phyloP scores from a whole-genome alignment of 1,284 basidiomycete genomes.

The Sphagnurus paluster region DNA sequence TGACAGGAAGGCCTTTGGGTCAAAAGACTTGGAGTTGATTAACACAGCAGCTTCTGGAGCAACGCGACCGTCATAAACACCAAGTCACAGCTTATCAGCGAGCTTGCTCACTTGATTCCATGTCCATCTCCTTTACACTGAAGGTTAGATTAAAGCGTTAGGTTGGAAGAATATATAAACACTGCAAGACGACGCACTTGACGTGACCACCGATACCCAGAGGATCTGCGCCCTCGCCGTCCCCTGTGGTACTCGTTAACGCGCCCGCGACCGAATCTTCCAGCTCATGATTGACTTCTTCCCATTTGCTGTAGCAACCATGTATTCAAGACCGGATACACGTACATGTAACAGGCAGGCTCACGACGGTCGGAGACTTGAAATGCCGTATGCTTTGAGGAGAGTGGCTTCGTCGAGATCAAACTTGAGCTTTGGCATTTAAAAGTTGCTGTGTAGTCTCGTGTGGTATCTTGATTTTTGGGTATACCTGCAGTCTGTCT shows the following conservation, averaged over 20 bases:
- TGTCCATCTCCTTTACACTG: constrained; percentile 68
- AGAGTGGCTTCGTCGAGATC: constrained; percentile 72
- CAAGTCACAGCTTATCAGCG: constrained; percentile 1
- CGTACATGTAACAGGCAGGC: constrained; percentile 14
- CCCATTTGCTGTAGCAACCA: constrained; percentile 57
- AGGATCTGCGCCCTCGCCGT: constrained; percentile 64
- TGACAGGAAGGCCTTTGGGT: constrained; percentile 92
- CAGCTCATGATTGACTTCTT: constrained; percentile 76
- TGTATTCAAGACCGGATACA: not conserved
- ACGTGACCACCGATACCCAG: constrained; percentile 61
- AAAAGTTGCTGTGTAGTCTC: not conserved
- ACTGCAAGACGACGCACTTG: constrained; percentile 49
- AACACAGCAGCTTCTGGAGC: constrained; percentile 77
- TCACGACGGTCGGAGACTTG: constrained; percentile 68
- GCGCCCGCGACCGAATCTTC: constrained; percentile 67
- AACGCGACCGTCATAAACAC: not conserved
- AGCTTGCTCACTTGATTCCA: constrained; percentile 64
- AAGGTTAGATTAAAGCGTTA: constrained; percentile 3
- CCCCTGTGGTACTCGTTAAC: constrained; percentile 48
- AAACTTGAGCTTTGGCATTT: constrained; percentile 56
- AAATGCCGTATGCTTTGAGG: constrained; percentile 74
- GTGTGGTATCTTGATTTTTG: not conserved
- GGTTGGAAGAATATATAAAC: constrained; percentile 4
- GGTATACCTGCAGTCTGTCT: not conserved
- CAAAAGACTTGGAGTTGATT: constrained; percentile 92